phyloP scores from a whole-genome alignment of 345 rosid genomes.

The Capsella bursapastoris region DNA sequence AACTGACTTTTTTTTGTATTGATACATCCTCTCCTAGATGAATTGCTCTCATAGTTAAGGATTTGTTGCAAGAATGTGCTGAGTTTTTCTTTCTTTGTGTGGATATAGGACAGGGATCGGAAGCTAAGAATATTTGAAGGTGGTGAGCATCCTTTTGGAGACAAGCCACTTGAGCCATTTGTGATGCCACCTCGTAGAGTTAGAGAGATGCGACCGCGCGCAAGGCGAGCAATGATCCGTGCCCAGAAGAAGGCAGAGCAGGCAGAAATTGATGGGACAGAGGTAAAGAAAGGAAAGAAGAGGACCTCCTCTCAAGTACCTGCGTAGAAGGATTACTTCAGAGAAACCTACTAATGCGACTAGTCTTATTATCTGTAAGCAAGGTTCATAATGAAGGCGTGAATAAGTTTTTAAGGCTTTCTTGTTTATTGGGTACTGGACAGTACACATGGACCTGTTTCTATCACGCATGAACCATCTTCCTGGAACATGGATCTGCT shows the following conservation, averaged over 20 bases:
- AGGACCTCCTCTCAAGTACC: constrained; percentile 50
- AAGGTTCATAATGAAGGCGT: constrained; percentile 36
- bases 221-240: constrained; percentile 89
- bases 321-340: constrained; percentile 37
- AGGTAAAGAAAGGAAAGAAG: constrained; percentile 59
- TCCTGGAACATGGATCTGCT: constrained; percentile 15
- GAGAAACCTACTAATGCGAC: constrained; percentile 6
- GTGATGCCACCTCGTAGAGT: constrained; percentile 83
- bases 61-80: constrained; percentile 18
- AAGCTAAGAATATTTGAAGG: constrained; percentile 89
- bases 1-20: constrained; percentile 4
- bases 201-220: constrained; percentile 92
- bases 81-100: constrained; percentile 29
- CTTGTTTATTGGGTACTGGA: constrained; percentile 29
- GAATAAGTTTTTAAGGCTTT: constrained; percentile 22
- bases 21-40: constrained; percentile 1
- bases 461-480: not conserved
- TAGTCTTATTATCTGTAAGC: constrained; percentile 26
- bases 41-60: constrained; percentile 1
- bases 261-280: constrained; percentile 54
- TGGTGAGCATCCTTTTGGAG: constrained; percentile 85
- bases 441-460: constrained; percentile 1
- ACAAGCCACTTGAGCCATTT: constrained; percentile 70
- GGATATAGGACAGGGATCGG: constrained; percentile 84
- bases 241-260: constrained; percentile 85